Evolutionary conservation across 164 flowering plant species (phyloP), one percentile per base, ranked within the genome.

Genomic region (Warburgia ugandensis): DNA sequence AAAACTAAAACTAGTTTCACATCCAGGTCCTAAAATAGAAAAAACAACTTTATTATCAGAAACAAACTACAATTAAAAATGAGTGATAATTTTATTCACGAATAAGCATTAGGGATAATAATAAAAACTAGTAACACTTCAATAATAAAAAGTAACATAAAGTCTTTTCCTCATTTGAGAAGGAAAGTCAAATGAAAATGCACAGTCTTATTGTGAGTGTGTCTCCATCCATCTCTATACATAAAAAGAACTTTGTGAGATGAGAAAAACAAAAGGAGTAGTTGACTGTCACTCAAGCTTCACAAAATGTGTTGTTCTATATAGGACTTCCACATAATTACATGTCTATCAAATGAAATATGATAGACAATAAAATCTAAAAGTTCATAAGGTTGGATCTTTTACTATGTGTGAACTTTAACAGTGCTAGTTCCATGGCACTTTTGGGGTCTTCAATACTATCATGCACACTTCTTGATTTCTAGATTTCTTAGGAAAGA

Each of bases 371-470:
- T 8, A 13, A 45, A 25, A 22, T 38, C n/a, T 13, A 21, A 17
- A 3, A 27, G 41, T 51, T 12, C 20, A 36, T 7, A 29, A 30
- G 30, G 50, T 37, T 10, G 31, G 46, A 46, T 43, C 44, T 61
- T 73, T 73, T 78, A 68, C 99, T 96, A 75, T 86, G 70, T 65
- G 45, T 78, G 44, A 89, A 65, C 65, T 94, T 94, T 44, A 94
- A 61, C 12, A 94, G 60, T 20, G 92, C 97, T 48, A 94, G 65
- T 39, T 94, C 97, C 92, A 94, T 59, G n/a, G 99, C 63, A 46
- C 95, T 76, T 71, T 73, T 83, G 40, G 99, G 97, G 84, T 94
- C 99, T 75, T 94, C 99, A 41, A 72, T 53, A 52, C 99, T 94
- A 64, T 94, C 95, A 65, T 94, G 99, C 27, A 97, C 99, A 66